Evolutionary conservation across 495 filamentous ascomycete species (phyloP).

Genomic region (Talaromyces borbonicus): DNA sequence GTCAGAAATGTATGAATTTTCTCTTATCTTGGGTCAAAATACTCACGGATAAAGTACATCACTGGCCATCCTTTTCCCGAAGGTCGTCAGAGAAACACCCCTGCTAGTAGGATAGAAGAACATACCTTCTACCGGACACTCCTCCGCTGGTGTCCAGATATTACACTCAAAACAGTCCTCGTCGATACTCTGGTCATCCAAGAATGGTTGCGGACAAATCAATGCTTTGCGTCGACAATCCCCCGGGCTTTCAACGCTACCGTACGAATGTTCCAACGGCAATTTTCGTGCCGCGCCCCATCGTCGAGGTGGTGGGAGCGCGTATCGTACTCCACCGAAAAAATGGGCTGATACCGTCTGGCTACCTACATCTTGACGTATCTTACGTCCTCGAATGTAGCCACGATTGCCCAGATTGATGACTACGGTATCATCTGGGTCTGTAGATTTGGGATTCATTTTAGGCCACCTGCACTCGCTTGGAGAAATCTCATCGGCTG

Average conservation of each 20-base stretch:
- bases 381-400: slow-evolving; percentile 26
- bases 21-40: not conserved
- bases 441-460: too few relatives aligned
- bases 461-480: too few relatives aligned
- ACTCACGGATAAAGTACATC: slow-evolving; percentile 35
- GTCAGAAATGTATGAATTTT: not conserved
- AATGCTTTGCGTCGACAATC: slow-evolving; percentile 20
- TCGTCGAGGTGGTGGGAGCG: slow-evolving; percentile 23
- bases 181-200: slow-evolving; percentile 14
- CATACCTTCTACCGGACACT: slow-evolving; percentile 23
- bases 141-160: slow-evolving; percentile 29
- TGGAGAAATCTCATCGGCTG: too few relatives aligned
- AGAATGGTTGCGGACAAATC: slow-evolving; percentile 27
- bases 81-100: too few relatives aligned
- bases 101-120: too few relatives aligned
- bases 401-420: slow-evolving; percentile 16
- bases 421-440: not conserved
- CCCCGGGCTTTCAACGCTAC: slow-evolving; percentile 21
- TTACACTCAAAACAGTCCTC: slow-evolving; percentile 40
- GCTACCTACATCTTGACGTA: slow-evolving; percentile 12
- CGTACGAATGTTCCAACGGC: slow-evolving; percentile 25
- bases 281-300: slow-evolving; percentile 28
- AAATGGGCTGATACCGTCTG: slow-evolving; percentile 26
- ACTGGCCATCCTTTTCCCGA: slow-evolving; percentile 41
- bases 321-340: slow-evolving; percentile 37